Evolutionary conservation across 208 protist genomes (phyloP).

Genomic region (Crithidia expoeki): DNA sequence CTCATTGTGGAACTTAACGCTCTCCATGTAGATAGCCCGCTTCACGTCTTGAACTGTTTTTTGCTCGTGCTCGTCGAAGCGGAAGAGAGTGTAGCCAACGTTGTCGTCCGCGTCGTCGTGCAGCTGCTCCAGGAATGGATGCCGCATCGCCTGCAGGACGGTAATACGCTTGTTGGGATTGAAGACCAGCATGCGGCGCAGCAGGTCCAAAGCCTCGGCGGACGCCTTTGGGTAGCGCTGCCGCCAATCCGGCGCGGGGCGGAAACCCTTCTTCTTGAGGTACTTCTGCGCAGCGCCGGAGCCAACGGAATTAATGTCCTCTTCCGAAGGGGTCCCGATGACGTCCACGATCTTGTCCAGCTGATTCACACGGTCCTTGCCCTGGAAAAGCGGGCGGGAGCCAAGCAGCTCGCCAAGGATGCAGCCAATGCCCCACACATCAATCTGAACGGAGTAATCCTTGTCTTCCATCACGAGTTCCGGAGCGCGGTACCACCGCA

Average conservation of each 20-base stretch:
- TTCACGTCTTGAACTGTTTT: conserved; percentile 84
- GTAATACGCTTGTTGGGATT: conserved; percentile 92
- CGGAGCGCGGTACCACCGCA: conserved; percentile 95
- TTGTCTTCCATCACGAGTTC: conserved; percentile 94
- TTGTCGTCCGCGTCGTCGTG: conserved; percentile 85
- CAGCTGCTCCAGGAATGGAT: conserved; percentile 85
- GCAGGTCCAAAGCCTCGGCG: conserved; percentile 86
- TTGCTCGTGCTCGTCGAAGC: conserved; percentile 81
- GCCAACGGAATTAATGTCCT: conserved; percentile 81
- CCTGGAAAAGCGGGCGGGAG: conserved; percentile 86
- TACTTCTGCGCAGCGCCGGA: conserved; percentile 89
- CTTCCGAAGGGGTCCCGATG: conserved; percentile 89
- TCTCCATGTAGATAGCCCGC: conserved; percentile 85
- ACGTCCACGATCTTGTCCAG: conserved; percentile 93
- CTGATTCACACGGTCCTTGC: conserved; percentile 90
- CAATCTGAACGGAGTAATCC: conserved; percentile 90
- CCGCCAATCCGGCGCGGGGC: conserved; percentile 60
- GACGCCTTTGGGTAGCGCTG: conserved; percentile 80
- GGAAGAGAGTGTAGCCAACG: conserved; percentile 60
- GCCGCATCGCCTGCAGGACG: conserved; percentile 88
- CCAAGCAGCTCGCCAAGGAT: conserved; percentile 90
- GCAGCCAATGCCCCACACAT: conserved; percentile 93
- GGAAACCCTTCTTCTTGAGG: conserved; percentile 72
- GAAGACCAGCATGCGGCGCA: conserved; percentile 93
- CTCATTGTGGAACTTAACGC: conserved; percentile 70